Base-by-base conservation (phyloP, 805 yeast genomes). In the Henningerozyma blattae region DNA sequence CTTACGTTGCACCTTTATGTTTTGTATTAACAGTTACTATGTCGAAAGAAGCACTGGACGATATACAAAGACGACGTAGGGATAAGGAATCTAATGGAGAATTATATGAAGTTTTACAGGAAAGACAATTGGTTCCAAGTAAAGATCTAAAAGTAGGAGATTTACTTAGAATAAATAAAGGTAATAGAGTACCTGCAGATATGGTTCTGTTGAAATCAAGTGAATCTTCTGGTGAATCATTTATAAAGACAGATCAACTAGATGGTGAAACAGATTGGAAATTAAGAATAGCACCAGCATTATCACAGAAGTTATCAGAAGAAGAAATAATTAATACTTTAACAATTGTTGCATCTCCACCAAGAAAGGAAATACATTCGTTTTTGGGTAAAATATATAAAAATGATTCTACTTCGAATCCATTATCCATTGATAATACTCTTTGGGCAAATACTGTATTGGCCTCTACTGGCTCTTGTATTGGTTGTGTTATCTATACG, bases 231-330 rank as follows among this genome's bases (percentile, higher is more conserved):
- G 96, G 95, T 7, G 99, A 91, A 52, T 70, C 87, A 2, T 91
- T 93, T 48, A 82, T 91, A 42, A 82, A 94, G 47, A 91, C 99
- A 1, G 99, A 91, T 62, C 99, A 91, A 59, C 64, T 91, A 31
- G 99, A 91, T 58, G 99, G 99, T 52, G 35, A 91, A 58, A 91
- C 98, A 4, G 99, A 91, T 60, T 91, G 99, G 99, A 91, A 91
- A 55, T 64, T 91, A 35, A 66, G 98, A 47, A 60, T 83, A 22
- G 89, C 96, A 0, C 69, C 77, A 31, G 68, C 76, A 9, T 48
- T 75, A 18, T 82, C 95, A 1, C 97, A 89, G 51, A 54, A 54
- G 19, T 43, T 72, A 26, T 57, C 70, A 10, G 57, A 68, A 10
- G 62, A 63, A 31, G 72, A 70, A 28, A 51, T 81, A 32, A 27